Evolutionary conservation across 139 green algal species (phyloP).

Genomic region (Zygnema cylindricum): DNA sequence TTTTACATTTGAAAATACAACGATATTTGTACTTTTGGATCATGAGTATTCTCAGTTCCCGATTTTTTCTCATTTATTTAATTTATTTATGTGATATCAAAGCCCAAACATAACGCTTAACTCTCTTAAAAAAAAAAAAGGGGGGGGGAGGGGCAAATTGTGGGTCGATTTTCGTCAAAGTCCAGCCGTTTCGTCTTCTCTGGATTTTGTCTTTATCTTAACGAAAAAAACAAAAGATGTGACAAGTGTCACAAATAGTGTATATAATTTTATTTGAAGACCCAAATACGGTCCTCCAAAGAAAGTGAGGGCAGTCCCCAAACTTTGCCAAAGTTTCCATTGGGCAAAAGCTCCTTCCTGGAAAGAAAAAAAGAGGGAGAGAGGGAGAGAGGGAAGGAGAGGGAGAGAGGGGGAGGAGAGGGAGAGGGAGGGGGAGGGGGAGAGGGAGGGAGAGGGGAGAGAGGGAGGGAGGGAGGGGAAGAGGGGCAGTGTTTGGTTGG

Average conservation of each 20-base stretch:
- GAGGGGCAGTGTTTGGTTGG: too few species aligned
- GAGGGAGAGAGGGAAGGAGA: not conserved
- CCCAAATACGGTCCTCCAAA: not conserved
- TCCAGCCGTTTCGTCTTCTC: too few species aligned
- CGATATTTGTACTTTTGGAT: too few species aligned
- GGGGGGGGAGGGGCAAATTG: not conserved
- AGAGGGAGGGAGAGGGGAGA: not conserved
- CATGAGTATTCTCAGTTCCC: too few species aligned
- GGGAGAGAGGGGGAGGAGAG: not conserved
- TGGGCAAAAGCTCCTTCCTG: slow-evolving; percentile 45
- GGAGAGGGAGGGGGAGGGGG: not conserved
- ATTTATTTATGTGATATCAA: too few species aligned
- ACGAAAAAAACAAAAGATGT: not conserved
- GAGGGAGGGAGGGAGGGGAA: not conserved
- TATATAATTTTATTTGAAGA: not conserved
- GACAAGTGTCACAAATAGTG: not conserved
- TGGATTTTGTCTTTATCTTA: too few species aligned
- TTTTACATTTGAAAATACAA: too few species aligned
- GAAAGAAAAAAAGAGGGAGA: not conserved
- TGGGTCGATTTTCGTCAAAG: too few species aligned
- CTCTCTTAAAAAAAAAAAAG: not conserved
- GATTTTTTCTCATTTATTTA: too few species aligned
- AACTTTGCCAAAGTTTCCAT: slow-evolving; percentile 46
- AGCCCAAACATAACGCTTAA: not conserved
- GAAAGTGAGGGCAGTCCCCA: slow-evolving; percentile 1